These are phyloP conservation scores for Babjeviella inositovora DNA, from an alignment of 805 yeast genomes.

Conservation along the genomic window DNA sequence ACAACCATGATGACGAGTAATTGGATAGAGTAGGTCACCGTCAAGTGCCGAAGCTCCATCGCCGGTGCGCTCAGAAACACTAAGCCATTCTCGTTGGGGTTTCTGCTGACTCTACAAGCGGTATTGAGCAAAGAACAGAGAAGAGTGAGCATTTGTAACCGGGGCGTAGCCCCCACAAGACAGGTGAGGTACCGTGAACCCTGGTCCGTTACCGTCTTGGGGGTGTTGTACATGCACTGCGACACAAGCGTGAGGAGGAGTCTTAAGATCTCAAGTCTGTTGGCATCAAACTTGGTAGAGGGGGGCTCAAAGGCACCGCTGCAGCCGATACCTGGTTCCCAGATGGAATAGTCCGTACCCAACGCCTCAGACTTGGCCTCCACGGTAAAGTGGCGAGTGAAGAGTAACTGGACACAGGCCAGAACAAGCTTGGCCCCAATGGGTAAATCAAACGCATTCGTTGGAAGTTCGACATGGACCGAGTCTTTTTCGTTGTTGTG, in stretches of 20 bases:
- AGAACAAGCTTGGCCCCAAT: slow-evolving; percentile 14
- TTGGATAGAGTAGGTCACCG: slow-evolving; percentile 43
- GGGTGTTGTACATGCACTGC: slow-evolving; percentile 33
- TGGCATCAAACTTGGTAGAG: slow-evolving; percentile 31
- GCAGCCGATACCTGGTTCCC: slow-evolving; percentile 75
- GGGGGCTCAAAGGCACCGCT: slow-evolving; percentile 10
- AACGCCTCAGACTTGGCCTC: slow-evolving; percentile 11
- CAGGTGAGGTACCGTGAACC: slow-evolving; percentile 53
- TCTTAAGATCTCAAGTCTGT: slow-evolving; percentile 53
- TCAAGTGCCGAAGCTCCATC: slow-evolving; percentile 23
- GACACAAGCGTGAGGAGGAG: slow-evolving; percentile 48
- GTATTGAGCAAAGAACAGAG: slow-evolving; percentile 61
- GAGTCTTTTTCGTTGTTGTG: slow-evolving; percentile 3
- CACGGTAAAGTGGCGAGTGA: slow-evolving; percentile 5
- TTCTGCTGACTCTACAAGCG: slow-evolving; percentile 30
- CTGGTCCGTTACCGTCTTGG: slow-evolving; percentile 18
- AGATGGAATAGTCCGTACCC: slow-evolving; percentile 24
- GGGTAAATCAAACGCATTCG: slow-evolving; percentile 8
- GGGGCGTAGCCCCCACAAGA: slow-evolving; percentile 32
- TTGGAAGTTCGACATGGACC: slow-evolving; percentile 5
- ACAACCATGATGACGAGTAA: slow-evolving; percentile 42
- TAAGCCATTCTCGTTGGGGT: slow-evolving; percentile 27
- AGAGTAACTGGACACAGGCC: slow-evolving; percentile 8
- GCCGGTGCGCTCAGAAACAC: slow-evolving; percentile 11
- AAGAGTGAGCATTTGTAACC: slow-evolving; percentile 26